phyloP scores from a whole-genome alignment of 176 grass and related monocot genomes.

The Paspalum vaginatum region DNA sequence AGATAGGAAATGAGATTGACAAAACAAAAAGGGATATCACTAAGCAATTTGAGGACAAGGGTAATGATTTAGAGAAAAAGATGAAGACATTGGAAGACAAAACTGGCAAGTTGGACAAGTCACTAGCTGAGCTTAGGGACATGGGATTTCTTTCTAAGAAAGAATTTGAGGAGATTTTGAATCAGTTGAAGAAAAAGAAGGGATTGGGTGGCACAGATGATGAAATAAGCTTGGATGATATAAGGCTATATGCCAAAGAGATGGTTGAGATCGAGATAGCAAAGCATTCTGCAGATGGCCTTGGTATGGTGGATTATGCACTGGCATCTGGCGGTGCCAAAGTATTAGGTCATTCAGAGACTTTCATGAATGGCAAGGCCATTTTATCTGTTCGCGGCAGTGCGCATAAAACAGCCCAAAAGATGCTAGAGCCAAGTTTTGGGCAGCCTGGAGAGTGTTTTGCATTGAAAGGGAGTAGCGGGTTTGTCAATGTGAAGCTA shows the following conservation, averaged over 20 bases:
- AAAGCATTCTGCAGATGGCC: slow-evolving; percentile 88
- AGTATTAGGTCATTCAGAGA: slow-evolving; percentile 69
- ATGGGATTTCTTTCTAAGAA: slow-evolving; percentile 67
- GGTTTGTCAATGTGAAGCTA: slow-evolving; percentile 81
- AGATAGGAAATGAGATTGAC: slow-evolving; percentile 70
- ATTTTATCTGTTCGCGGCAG: slow-evolving; percentile 36
- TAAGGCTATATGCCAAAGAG: slow-evolving; percentile 78
- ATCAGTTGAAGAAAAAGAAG: slow-evolving; percentile 61
- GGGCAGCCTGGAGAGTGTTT: slow-evolving; percentile 95
- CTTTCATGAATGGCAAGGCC: slow-evolving; percentile 44
- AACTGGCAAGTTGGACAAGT: slow-evolving; percentile 67
- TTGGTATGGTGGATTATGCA: slow-evolving; percentile 96
- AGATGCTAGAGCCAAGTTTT: slow-evolving; percentile 97
- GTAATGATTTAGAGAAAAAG: slow-evolving; percentile 52
- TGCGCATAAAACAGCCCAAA: slow-evolving; percentile 51
- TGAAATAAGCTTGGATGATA: slow-evolving; percentile 66
- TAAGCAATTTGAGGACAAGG: slow-evolving; percentile 66
- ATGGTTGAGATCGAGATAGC: slow-evolving; percentile 91
- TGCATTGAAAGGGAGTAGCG: slow-evolving; percentile 74
- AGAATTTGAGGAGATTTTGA: slow-evolving; percentile 74
- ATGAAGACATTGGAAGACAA: slow-evolving; percentile 68
- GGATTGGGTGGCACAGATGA: slow-evolving; percentile 41
- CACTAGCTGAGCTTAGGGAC: slow-evolving; percentile 61
- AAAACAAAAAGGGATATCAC: slow-evolving; percentile 55
- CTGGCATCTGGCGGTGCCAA: slow-evolving; percentile 77